Evolutionary conservation across 179 eudicot genomes (phyloP).

Genomic region (Spinacia oleracea): DNA sequence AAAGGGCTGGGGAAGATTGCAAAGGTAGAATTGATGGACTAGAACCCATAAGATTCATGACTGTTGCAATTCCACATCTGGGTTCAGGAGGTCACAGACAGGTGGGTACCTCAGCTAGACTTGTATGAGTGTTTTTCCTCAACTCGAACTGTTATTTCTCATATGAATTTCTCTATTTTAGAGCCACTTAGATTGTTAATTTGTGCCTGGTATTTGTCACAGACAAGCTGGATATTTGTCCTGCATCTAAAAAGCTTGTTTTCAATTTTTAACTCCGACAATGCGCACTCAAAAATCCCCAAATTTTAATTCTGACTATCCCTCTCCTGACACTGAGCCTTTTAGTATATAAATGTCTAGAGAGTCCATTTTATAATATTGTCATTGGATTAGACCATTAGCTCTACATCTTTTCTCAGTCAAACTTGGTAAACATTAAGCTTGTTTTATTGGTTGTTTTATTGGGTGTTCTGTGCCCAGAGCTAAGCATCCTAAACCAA

Average conservation of each 20-base stretch:
- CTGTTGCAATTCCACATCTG: conserved; percentile 93
- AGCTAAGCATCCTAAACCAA: background rate
- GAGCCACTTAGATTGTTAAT: background rate
- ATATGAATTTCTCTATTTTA: background rate
- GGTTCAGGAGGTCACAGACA: conserved; percentile 94
- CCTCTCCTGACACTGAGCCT: background rate
- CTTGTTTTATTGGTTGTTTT: background rate
- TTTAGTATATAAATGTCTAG: background rate
- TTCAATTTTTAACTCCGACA: background rate
- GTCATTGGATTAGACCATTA: background rate
- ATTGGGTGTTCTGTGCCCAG: too few relatives aligned
- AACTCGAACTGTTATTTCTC: background rate
- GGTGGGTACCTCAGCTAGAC: conserved; percentile 38
- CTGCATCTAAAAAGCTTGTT: background rate
- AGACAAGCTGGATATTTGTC: background rate
- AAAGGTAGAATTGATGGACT: conserved; percentile 70
- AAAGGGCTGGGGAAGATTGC: conserved; percentile 27
- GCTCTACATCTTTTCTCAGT: background rate
- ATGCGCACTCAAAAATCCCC: background rate
- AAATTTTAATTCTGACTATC: background rate
- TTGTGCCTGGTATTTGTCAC: background rate
- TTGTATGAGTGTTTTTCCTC: background rate
- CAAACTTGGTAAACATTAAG: background rate
- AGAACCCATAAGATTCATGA: conserved; percentile 80
- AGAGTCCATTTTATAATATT: background rate